These are phyloP conservation scores for Penicillium sp. DNA, from an alignment of 2,329 filamentous ascomycete genomes.

Conservation along the genomic window DNA sequence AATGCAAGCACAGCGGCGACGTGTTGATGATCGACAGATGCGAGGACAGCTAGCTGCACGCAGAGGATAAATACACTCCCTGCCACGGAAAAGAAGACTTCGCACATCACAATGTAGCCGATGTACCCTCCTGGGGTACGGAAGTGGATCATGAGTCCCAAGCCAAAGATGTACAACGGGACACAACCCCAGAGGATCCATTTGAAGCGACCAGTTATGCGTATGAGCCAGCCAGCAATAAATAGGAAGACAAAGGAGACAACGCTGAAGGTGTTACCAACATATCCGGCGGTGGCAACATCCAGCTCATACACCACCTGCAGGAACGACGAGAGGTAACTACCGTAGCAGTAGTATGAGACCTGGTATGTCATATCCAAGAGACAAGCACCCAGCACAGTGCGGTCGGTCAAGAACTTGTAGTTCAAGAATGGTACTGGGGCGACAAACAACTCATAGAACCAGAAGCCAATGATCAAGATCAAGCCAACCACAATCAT, in stretches of 20 bases:
- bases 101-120: constrained; percentile 59
- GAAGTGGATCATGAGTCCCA: constrained; percentile 61
- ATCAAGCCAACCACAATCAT: constrained; percentile 58
- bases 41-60: constrained; percentile 58
- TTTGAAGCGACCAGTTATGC: constrained; percentile 56
- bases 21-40: constrained; percentile 58
- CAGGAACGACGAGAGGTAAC: constrained; percentile 30
- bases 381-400: constrained; percentile 33
- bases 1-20: constrained; percentile 59
- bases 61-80: constrained; percentile 56
- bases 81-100: constrained; percentile 60
- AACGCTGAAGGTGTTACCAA: constrained; percentile 55
- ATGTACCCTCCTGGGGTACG: constrained; percentile 49
- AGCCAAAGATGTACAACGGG: constrained; percentile 55
- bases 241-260: constrained; percentile 59
- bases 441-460: constrained; percentile 58
- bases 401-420: constrained; percentile 30
- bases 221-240: constrained; percentile 55
- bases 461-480: constrained; percentile 54
- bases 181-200: constrained; percentile 55
- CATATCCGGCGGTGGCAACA: constrained; percentile 36
- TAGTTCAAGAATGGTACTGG: constrained; percentile 50
- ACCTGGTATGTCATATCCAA: constrained; percentile 34
- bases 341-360: constrained; percentile 34
- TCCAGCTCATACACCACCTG: constrained; percentile 34